phyloP scores from a whole-genome alignment of 2,329 filamentous ascomycete species.

The Coleophoma cylindrospora region DNA sequence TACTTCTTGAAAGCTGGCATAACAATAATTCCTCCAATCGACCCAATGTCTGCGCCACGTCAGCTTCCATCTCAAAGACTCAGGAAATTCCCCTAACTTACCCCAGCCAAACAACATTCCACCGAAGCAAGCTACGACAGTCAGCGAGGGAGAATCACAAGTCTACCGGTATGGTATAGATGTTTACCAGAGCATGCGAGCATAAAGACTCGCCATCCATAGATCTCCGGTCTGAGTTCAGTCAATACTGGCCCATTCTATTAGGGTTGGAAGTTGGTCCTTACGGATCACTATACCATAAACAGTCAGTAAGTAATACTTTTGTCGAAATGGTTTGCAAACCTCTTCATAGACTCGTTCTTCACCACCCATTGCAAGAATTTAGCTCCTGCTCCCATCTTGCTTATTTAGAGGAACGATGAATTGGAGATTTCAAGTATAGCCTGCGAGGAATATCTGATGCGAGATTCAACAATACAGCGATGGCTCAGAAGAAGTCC shows the following conservation, averaged over 20 bases:
- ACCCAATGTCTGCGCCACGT: slow-evolving; percentile 53
- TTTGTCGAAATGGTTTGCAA: slow-evolving; percentile 1
- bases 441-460: too few species aligned
- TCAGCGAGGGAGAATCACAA: slow-evolving; percentile 2
- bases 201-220: slow-evolving; percentile 64
- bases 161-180: neutral
- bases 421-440: too few species aligned
- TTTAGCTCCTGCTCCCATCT: too few species aligned
- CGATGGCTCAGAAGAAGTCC: too few species aligned
- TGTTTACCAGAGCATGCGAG: slow-evolving; percentile 37
- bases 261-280: slow-evolving; percentile 18
- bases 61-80: neutral
- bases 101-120: slow-evolving; percentile 57
- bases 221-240: slow-evolving; percentile 45
- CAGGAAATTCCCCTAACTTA: slow-evolving; percentile 2
- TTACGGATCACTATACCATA: slow-evolving; percentile 15
- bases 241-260: slow-evolving; percentile 17
- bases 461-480: too few species aligned
- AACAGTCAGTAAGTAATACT: neutral
- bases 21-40: slow-evolving; percentile 72
- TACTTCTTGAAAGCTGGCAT: slow-evolving; percentile 56
- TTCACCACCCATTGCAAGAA: slow-evolving; percentile 28
- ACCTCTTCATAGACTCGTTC: slow-evolving; percentile 65
- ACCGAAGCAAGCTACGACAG: slow-evolving; percentile 54
- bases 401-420: too few species aligned